Evolutionary conservation across 1,284 basidiomycete species (phyloP).

Genomic region (Puccinia coronata): DNA sequence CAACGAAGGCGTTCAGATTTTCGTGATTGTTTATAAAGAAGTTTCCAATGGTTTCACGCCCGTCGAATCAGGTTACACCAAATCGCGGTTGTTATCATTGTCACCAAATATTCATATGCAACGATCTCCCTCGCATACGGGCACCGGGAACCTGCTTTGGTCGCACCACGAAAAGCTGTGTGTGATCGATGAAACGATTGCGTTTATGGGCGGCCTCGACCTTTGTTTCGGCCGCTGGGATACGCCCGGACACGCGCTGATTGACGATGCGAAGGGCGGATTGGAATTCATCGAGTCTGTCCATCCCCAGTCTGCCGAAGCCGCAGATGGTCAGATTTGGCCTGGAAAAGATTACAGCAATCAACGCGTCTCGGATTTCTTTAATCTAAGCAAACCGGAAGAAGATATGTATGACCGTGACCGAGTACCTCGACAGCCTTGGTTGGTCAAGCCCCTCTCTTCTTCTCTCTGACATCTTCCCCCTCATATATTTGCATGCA

Average conservation of each 20-base stretch:
- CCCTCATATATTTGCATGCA: neutral
- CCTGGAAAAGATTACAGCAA: constrained; percentile 93
- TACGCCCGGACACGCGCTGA: constrained; percentile 85
- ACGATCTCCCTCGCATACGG: constrained; percentile 94
- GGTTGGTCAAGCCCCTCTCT: constrained; percentile 64
- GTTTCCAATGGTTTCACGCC: constrained; percentile 92
- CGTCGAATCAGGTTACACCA: constrained; percentile 71
- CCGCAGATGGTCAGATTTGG: constrained; percentile 75
- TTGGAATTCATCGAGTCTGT: constrained; percentile 58
- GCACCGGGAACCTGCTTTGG: constrained; percentile 98
- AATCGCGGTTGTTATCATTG: constrained; percentile 77
- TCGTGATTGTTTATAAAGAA: constrained; percentile 94
- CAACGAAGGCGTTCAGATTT: constrained; percentile 92
- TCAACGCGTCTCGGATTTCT: constrained; percentile 83
- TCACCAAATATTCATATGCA: constrained; percentile 96
- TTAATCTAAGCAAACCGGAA: constrained; percentile 81
- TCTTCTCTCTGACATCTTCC: neutral
- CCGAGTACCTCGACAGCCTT: constrained; percentile 92
- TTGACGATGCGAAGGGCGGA: constrained; percentile 69
- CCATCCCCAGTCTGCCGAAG: constrained; percentile 61
- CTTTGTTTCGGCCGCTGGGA: constrained; percentile 70
- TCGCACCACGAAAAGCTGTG: constrained; percentile 98
- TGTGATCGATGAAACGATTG: constrained; percentile 94
- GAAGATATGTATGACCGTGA: constrained; percentile 91
- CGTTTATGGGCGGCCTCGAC: constrained; percentile 97